A percentile compares a stretch with the other conserved stretches of the same genome.
Conservation (phyloP, 2,329 filamentous ascomycete genomes). For the Rasamsonia emersonii region DNA sequence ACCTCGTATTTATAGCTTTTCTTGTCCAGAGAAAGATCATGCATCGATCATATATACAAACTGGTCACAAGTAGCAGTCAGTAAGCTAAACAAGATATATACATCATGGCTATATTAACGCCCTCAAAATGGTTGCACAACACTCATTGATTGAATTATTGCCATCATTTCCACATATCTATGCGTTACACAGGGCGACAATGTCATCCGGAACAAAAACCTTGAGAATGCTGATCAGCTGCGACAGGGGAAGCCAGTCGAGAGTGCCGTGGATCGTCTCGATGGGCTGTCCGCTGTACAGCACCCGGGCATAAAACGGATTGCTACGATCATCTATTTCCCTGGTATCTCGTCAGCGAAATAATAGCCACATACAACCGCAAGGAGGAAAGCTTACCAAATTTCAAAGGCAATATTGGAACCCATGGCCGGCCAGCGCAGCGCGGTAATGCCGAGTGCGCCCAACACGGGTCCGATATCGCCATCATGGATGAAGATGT, state of each 20-base stretch:
- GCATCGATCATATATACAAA: no score
- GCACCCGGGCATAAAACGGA: conserved; percentile 20
- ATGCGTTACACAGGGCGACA: conserved; percentile 12
- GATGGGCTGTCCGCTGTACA: conserved; percentile 17
- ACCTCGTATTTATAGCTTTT: no score
- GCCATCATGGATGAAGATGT: conserved; percentile 31
- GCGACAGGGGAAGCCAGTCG: conserved; percentile 14
- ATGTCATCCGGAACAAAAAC: conserved; percentile 16
- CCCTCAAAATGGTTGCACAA: no score
- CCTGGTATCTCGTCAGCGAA: conserved; percentile 8
- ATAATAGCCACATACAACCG: background rate
- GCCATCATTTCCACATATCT: conserved; percentile 2
- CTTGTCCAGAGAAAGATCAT: no score
- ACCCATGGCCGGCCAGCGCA: conserved; percentile 34
- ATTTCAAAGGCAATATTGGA: conserved; percentile 32
- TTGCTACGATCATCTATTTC: conserved; percentile 11
- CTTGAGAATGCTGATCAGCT: conserved; percentile 10
- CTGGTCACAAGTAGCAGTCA: no score
- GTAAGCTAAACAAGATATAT: no score
- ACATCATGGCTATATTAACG: no score
- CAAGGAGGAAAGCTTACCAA: conserved; percentile 19
- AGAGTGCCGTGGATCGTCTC: conserved; percentile 14
- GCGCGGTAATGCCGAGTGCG: conserved; percentile 24
- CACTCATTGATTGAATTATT: no score
- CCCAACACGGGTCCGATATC: conserved; percentile 29